Base-by-base conservation (phyloP, 768 basidiomycete species). In the Suillus variegatus region DNA sequence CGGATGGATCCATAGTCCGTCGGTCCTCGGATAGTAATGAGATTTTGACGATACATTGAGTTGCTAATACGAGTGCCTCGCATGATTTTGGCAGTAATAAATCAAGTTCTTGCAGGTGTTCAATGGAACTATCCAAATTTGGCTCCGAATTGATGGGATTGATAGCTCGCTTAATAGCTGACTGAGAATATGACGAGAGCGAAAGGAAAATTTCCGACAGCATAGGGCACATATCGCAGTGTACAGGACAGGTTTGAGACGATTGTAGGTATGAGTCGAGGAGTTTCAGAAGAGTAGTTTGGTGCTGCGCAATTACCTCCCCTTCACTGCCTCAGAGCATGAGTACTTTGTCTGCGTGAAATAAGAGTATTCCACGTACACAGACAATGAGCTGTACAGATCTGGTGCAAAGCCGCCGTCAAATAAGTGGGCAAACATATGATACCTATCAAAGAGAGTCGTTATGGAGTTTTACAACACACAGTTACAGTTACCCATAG, bases 251-350 rank as follows among this genome's bases (percentile, higher is more conserved):
- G 62, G 77, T 69, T 67, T 80, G 79, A 35, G 79, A 77, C 14
- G 86, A 83, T 67, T 93, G 90, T 62, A 95, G 80, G 72, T 93
- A 90, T 2, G 93, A 91, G 73, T 97, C 95, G 14, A 95, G 79
- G 18, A 97, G 81, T 76, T 95, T 96, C 65, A 97, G 85, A 13
- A 97, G 79, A n/a, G 86, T 91, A 5, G 89, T 93, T 75, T 97
- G 95, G 69, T 91, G 89, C 0, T 94, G 93, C 6, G 92, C 87
- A 47, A 95, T 85, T 14, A 88, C 82, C 77, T 95, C 94, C 55
- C 84, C 86, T 28, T 78, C 66, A 65, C 93, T 93, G 74, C 40
- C 58, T 66, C 61, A 65, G 57, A 75, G 64, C 46, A 64, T 66
- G 49, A 63, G 63, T 65, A 72, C 60, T 36, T 49, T 46, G 60